Base-by-base conservation (phyloP, 2,329 filamentous ascomycete species). In the Cercospora sp. region DNA sequence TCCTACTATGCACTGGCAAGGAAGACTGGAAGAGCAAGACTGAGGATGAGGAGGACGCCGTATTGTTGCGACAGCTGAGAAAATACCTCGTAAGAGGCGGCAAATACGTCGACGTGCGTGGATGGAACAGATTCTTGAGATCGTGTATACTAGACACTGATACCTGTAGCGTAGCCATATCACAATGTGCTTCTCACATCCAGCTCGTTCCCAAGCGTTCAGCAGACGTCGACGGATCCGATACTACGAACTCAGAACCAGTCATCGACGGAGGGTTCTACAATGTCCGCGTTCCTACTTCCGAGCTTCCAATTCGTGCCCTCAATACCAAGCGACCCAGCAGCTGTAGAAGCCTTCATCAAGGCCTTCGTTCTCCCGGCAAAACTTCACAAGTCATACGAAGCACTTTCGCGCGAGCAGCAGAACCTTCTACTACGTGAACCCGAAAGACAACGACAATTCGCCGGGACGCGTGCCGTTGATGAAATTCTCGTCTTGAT, bases 301-400 rank as follows among this genome's bases (percentile, higher is more conserved):
- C 94, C 94, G 2, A 89, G 87, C 77, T 97, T 97, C 83, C 90
- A 89, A 80, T 93, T 93, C 79, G 83, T 96, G 16, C 88, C 90
- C 0, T 87, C 86, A 65, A 86, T 96, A 51, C 89, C 91, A 2
- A 85, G 88, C 16, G 83, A 88, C 0, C 84, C 0, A 84, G 86
- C 68, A 82, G 88, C 68, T 12, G 83, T 86, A 45, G 80, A 82
- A 42, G 77, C 77, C 7, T 86, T 89, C 70, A 86, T 90, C 20
- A 87, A 88, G 76, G 90, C 87, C 1, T 91, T 87, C 72, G 78
- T 93, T 8, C 84, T 91, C 1, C 89, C 91, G 0, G 81, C 82
- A 26, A 84, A 83, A 70, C 84, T 92, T 16, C 87, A 92, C 75
- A 78, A 84, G 0, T 83, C 84, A 70, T 88, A 93, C 76, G 84